phyloP scores from a whole-genome alignment of 768 basidiomycete species.

The Crassisporium funariophilum region DNA sequence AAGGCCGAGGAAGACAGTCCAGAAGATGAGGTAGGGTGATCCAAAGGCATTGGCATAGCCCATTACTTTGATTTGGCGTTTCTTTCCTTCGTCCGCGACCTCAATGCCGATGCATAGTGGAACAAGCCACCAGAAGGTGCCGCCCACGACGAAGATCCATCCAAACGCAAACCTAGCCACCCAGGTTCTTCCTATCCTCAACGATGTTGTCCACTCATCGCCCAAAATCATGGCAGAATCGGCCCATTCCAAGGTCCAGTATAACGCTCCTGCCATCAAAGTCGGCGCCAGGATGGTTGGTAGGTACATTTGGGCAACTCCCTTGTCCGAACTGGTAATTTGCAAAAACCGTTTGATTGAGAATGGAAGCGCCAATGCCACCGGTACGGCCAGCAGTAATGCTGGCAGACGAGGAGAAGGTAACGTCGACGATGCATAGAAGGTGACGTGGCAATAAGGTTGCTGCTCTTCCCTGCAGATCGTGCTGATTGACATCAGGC shows the following conservation, averaged over 20 bases:
- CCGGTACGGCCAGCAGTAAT: constrained; percentile 57
- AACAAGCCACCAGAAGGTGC: constrained; percentile 67
- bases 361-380: constrained; percentile 57
- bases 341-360: constrained; percentile 56
- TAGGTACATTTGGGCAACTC: constrained; percentile 66
- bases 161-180: constrained; percentile 60
- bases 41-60: constrained; percentile 93
- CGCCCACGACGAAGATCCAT: constrained; percentile 53
- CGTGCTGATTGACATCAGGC: constrained; percentile 81
- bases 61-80: constrained; percentile 51
- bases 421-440: constrained; percentile 74
- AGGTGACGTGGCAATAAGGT: constrained; percentile 86
- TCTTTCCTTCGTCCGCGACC: constrained; percentile 33
- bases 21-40: constrained; percentile 84
- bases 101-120: constrained; percentile 76
- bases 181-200: constrained; percentile 60
- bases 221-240: constrained; percentile 57
- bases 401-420: constrained; percentile 65
- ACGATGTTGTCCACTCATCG: constrained; percentile 36
- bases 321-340: constrained; percentile 74
- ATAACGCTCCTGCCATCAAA: constrained; percentile 58
- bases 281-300: constrained; percentile 58
- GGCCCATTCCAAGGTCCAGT: constrained; percentile 85
- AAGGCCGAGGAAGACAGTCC: constrained; percentile 62
- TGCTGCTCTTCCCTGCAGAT: constrained; percentile 96